Evolutionary conservation across 2,329 filamentous ascomycete species (phyloP).

Genomic region (Colletotrichum lupini): DNA sequence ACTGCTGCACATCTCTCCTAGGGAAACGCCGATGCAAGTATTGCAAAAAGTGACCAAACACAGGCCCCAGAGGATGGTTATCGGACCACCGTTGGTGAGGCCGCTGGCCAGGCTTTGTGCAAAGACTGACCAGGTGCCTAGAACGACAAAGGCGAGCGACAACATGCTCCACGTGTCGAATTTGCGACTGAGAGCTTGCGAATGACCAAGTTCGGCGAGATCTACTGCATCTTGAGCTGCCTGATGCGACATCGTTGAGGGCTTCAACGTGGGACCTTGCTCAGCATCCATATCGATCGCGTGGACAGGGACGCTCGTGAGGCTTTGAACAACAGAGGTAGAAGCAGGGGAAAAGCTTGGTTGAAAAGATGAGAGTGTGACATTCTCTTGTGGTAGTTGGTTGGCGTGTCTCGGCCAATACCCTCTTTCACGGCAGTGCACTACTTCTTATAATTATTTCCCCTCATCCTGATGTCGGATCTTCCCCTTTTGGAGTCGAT

Average conservation of each 20-base stretch:
- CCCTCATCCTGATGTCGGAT: background rate
- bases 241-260: background rate
- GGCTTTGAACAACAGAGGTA: background rate
- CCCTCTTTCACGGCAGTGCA: background rate
- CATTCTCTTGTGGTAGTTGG: background rate
- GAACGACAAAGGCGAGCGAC: background rate
- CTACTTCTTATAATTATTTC: background rate
- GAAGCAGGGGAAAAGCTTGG: background rate
- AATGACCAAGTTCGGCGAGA: background rate
- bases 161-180: background rate
- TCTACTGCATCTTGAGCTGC: background rate
- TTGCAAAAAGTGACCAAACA: conserved; percentile 64
- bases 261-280: background rate
- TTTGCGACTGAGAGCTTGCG: background rate
- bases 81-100: conserved; percentile 63
- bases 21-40: conserved; percentile 63
- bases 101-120: conserved; percentile 47
- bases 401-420: background rate
- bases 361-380: background rate
- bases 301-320: background rate
- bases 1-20: conserved; percentile 66
- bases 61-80: conserved; percentile 67
- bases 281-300: background rate
- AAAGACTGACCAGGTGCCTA: background rate
- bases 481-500: background rate